Base-by-base conservation (phyloP, 139 green algal genomes). In the Chlorella sp. region DNA sequence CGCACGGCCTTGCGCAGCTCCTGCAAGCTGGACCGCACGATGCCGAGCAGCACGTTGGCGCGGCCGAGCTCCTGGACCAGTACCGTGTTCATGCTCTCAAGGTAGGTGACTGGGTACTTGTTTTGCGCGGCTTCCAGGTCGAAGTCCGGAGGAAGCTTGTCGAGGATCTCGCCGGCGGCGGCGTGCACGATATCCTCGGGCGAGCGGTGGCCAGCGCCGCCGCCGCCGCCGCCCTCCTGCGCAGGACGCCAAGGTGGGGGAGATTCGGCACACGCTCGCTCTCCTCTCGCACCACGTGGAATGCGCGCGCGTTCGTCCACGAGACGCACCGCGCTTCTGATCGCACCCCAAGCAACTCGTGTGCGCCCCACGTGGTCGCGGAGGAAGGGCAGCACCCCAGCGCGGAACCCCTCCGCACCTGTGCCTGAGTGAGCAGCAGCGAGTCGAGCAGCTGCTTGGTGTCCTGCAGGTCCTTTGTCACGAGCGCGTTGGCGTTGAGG, bases 61-160 rank as follows among this genome's bases (percentile, higher is more conserved):
- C 90, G 75, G 17, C 74, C 79, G 32, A 93, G 78, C 81, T 95
- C 90, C 78, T 94, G 88, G 51, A 79, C 78, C 61, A 89, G 78
- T 62, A 92, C 87, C 2, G 88, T 93, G 82, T 94, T 94, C 88
- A 93, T 94, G 67, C 71, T 85, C 61, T 94, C 77, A 61, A 85
- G 72, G 74, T 93, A 91, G 5, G 75, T 73, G 26, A 88, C 80
- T 0, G 84, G 85, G 22, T 30, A 67, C 61, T 35, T 27, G 2
- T 36, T 59, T n/a, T 75, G 71, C 31, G 82, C 86, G 17, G 77
- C 73, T 67, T 91, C 86, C 2, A 88, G n/a, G 72, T 93, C 82
- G 60, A 91, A 93, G 36, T 80, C 62, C 1, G 75, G 49, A 3
- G 88, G 88, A 33, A 96, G 77, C 36, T 80, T 82, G 36, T 73